Percentiles rank a stretch among this genome's conserved stretches.
Evolutionary conservation across 768 basidiomycete species (phyloP).

Genomic region (Russula emetica): DNA sequence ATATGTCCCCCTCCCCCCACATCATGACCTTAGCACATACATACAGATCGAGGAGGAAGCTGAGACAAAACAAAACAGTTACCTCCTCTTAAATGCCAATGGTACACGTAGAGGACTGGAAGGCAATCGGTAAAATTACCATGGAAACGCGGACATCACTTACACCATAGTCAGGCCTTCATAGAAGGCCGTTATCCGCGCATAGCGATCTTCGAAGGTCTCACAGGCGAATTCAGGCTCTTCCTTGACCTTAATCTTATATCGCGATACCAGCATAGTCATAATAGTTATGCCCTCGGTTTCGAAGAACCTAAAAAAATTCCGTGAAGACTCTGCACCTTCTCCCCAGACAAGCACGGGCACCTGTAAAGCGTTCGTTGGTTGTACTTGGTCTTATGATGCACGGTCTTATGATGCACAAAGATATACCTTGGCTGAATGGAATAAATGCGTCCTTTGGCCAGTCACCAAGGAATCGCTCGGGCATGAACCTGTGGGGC

Average conservation of each 20-base stretch:
- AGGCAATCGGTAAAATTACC: background rate
- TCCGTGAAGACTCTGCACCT: constrained; percentile 8
- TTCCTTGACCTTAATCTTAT: constrained; percentile 47
- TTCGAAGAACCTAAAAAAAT: constrained; percentile 42
- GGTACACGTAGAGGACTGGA: constrained; percentile 1
- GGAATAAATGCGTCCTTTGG: constrained; percentile 36
- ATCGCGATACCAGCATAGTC: constrained; percentile 43
- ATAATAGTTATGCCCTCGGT: constrained; percentile 46
- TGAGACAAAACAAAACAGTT: background rate
- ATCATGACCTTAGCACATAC: too few species aligned
- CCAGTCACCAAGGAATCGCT: constrained; percentile 36
- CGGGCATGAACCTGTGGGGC: constrained; percentile 44
- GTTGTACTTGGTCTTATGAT: background rate
- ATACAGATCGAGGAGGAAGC: background rate
- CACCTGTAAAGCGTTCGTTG: constrained; percentile 5
- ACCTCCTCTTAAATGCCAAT: constrained; percentile 4
- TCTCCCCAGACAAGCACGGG: constrained; percentile 29
- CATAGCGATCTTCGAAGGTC: constrained; percentile 43
- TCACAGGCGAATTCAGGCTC: constrained; percentile 45
- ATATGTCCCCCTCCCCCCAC: too few species aligned
- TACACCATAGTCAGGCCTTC: constrained; percentile 16
- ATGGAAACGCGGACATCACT: background rate
- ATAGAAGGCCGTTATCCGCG: constrained; percentile 11
- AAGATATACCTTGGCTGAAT: constrained; percentile 30
- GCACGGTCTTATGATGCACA: background rate